A percentile compares a stretch with the other conserved stretches of the same genome.
These are phyloP conservation scores for Talaromyces liani DNA, from an alignment of 495 filamentous ascomycete genomes.

Conservation along the genomic window DNA sequence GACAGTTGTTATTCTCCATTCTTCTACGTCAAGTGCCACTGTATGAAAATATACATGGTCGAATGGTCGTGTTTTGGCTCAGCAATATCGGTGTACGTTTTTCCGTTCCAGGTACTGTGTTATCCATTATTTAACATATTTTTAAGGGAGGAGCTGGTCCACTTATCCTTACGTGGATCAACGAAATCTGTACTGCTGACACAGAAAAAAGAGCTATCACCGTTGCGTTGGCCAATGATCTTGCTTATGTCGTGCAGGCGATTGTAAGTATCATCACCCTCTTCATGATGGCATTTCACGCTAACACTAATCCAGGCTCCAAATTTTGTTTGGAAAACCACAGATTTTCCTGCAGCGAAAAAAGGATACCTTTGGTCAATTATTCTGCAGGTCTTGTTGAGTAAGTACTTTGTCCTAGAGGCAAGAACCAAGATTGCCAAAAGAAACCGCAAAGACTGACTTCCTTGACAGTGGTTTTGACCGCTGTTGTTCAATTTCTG, in stretches of 20 bases:
- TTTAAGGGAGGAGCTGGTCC: not conserved
- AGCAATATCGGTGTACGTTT: constrained; percentile 6
- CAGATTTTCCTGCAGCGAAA: constrained; percentile 24
- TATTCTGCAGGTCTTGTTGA: constrained; percentile 17
- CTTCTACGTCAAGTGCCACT: constrained; percentile 28
- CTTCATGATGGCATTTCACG: not conserved
- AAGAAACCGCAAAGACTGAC: not conserved
- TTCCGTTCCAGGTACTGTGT: not conserved
- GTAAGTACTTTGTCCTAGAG: not conserved
- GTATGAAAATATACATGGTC: constrained; percentile 23
- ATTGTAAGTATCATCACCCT: constrained; percentile 14
- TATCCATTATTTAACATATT: not conserved
- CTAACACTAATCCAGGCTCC: constrained; percentile 17
- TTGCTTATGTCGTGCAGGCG: constrained; percentile 22
- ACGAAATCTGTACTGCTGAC: constrained; percentile 22
- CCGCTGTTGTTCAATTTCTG: not conserved
- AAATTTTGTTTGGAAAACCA: constrained; percentile 33
- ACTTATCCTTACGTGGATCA: constrained; percentile 15
- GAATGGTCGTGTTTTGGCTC: constrained; percentile 23
- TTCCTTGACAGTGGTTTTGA: not conserved
- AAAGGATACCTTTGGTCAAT: constrained; percentile 28
- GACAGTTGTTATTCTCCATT: constrained; percentile 20
- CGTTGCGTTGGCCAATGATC: constrained; percentile 18
- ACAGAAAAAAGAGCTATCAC: constrained; percentile 20
- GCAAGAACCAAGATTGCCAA: not conserved